Evolutionary conservation across 768 basidiomycete species (phyloP), one percentile per base, ranked within the genome.

Genomic region (Tricholoma sp.): DNA sequence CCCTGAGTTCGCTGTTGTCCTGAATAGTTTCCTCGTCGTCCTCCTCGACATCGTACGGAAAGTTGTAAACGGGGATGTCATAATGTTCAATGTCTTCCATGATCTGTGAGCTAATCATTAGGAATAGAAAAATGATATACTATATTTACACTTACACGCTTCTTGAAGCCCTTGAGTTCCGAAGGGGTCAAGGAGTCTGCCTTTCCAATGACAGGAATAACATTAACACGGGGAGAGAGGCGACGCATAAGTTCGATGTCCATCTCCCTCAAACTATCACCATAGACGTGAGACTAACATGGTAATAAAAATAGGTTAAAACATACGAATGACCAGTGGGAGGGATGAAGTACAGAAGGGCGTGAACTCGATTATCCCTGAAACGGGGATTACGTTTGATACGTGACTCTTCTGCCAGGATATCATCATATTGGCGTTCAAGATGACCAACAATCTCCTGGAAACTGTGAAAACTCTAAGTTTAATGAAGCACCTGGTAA

Each of bases 11-110:
- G 66, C 89, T 89, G 76, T 98, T 99, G 71, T 99, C 97, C 66
- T 89, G 86, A 58, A 99, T 92, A 3, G 97, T 99, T 67, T 98
- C 97, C 67, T 98, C 95, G 68, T 99, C 97, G 68, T 99, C 97
- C 72, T 99, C 97, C 72, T 99, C 97, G 6, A 96, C 88, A 64
- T 98, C 97, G 70, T 98, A 99, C 0, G 97, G 97, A 82, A 99
- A 99, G 77, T 98, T 98, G 80, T 98, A 98, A 39, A 98, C 89
- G 4, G 97, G 97, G 64, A 99, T 98, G 62, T 89, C 88, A 67
- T 98, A 98, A 77, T 98, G 83, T 67, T 98, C 96, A 64, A 99
- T 99, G 69, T 99, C 97, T 73, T 99, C 96, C 96, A 98, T 99
- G 66, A 99, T 86, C 94, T 97, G 63, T 1, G 34, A 2, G 56